phyloP scores from a whole-genome alignment of 208 protist species.

The Leishmania guyanensis region DNA sequence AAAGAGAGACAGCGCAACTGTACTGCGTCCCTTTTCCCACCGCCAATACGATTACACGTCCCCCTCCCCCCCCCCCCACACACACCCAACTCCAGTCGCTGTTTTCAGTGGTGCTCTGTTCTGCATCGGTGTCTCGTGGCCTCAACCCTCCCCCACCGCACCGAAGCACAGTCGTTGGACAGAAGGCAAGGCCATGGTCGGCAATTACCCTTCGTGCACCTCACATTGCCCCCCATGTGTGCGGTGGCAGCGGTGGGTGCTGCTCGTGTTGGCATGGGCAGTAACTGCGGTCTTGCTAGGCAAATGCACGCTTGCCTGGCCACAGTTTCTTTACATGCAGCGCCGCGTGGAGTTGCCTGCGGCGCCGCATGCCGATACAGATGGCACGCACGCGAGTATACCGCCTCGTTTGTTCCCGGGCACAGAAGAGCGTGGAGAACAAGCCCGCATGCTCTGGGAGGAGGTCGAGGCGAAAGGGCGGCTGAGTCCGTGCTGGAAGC shows the following conservation, averaged over 20 bases:
- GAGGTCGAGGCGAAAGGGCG: slow-evolving; percentile 54
- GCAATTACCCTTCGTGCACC: not conserved
- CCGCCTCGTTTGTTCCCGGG: slow-evolving; percentile 3
- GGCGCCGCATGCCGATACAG: not conserved
- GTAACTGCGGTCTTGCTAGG: not conserved
- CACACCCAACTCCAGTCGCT: not conserved
- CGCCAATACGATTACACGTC: not conserved
- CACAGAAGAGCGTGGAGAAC: slow-evolving; percentile 7
- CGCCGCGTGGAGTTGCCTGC: not conserved
- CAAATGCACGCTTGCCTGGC: slow-evolving; percentile 17
- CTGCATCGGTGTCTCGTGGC: not conserved
- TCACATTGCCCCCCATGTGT: slow-evolving; percentile 4
- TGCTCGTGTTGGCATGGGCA: slow-evolving; percentile 4
- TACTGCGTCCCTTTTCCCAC: not conserved
- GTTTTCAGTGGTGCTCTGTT: not conserved
- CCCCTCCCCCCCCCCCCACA: not conserved
- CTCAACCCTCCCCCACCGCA: not conserved
- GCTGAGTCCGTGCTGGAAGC: slow-evolving; percentile 75
- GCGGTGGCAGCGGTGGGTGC: not conserved
- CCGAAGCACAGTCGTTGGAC: not conserved
- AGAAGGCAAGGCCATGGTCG: not conserved
- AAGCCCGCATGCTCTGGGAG: slow-evolving; percentile 44
- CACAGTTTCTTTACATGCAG: slow-evolving; percentile 2
- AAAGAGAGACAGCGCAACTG: not conserved
- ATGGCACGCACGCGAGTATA: not conserved